Evolutionary conservation across 1,139 yeast genomes (phyloP).

Genomic region (Sugiyamaella neomexicana): DNA sequence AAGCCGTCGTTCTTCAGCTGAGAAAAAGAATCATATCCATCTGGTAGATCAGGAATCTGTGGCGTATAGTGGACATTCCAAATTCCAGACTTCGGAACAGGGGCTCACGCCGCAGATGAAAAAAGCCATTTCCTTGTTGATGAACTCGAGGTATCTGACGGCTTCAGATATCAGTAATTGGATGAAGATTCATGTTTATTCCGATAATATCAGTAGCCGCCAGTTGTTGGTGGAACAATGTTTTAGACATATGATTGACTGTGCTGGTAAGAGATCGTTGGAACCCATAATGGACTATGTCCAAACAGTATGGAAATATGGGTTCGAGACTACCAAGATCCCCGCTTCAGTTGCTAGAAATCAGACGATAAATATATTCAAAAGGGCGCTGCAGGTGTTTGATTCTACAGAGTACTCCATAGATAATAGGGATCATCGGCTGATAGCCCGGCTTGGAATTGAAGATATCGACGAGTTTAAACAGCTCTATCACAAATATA

Average conservation of each 20-base stretch:
- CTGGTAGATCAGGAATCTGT: not conserved
- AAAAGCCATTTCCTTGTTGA: constrained; percentile 15
- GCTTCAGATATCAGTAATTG: constrained; percentile 24
- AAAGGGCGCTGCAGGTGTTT: constrained; percentile 25
- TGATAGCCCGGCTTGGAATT: constrained; percentile 25
- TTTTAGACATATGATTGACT: constrained; percentile 22
- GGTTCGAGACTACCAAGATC: constrained; percentile 23
- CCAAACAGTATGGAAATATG: constrained; percentile 22
- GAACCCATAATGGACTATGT: constrained; percentile 25
- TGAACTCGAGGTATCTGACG: constrained; percentile 17
- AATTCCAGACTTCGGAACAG: constrained; percentile 7
- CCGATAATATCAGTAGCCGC: constrained; percentile 15
- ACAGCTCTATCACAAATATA: constrained; percentile 24
- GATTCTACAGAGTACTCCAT: constrained; percentile 24
- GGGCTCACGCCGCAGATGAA: constrained; percentile 21
- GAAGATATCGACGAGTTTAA: constrained; percentile 24
- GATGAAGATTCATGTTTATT: constrained; percentile 23
- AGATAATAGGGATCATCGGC: constrained; percentile 21
- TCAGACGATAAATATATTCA: constrained; percentile 22
- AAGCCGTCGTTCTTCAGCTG: constrained; percentile 9
- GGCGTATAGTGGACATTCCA: constrained; percentile 3
- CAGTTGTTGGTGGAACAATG: constrained; percentile 20
- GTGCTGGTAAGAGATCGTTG: constrained; percentile 18
- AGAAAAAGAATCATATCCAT: not conserved
- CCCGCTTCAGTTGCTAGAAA: constrained; percentile 12